phyloP scores from a whole-genome alignment of 1,139 yeast species.

The Pneumocystis carinii region DNA sequence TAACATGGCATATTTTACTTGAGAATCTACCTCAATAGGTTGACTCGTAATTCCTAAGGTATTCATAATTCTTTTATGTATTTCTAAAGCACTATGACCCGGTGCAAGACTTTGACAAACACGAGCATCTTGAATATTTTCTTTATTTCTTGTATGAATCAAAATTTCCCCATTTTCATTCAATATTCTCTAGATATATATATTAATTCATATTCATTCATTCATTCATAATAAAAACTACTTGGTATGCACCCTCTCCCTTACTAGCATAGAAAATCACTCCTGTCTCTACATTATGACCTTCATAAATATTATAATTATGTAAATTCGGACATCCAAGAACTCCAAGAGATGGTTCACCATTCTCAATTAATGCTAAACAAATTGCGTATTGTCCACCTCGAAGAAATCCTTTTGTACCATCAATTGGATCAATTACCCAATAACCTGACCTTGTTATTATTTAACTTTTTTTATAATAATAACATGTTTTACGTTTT shows the following conservation, averaged over 20 bases:
- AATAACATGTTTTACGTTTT: too few relatives aligned
- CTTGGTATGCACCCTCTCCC: slow-evolving; percentile 49
- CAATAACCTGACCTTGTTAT: slow-evolving; percentile 41
- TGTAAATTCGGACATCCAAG: slow-evolving; percentile 92
- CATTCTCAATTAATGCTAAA: slow-evolving; percentile 72
- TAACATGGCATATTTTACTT: slow-evolving; percentile 84
- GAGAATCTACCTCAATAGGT: slow-evolving; percentile 59
- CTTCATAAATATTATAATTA: slow-evolving; percentile 29
- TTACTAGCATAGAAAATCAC: slow-evolving; percentile 64
- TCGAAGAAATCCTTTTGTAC: slow-evolving; percentile 89
- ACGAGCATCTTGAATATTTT: slow-evolving; percentile 33
- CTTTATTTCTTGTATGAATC: slow-evolving; percentile 23
- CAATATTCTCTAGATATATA: slow-evolving; percentile 8
- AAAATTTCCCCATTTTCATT: slow-evolving; percentile 11
- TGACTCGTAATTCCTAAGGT: slow-evolving; percentile 46
- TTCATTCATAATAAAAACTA: slow-evolving; percentile 2
- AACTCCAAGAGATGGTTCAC: slow-evolving; percentile 73
- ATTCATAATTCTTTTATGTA: slow-evolving; percentile 63
- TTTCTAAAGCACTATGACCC: slow-evolving; percentile 83
- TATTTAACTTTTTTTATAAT: too few relatives aligned
- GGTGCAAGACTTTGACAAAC: slow-evolving; percentile 96
- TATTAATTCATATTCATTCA: slow-evolving; percentile 2
- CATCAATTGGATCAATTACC: slow-evolving; percentile 98
- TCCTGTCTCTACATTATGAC: too few relatives aligned
- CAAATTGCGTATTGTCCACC: slow-evolving; percentile 97